Percentiles rank a stretch among this genome's conserved stretches.
Evolutionary conservation across 2,329 filamentous ascomycete genomes (phyloP).

Genomic region (Clonostachys sp.): DNA sequence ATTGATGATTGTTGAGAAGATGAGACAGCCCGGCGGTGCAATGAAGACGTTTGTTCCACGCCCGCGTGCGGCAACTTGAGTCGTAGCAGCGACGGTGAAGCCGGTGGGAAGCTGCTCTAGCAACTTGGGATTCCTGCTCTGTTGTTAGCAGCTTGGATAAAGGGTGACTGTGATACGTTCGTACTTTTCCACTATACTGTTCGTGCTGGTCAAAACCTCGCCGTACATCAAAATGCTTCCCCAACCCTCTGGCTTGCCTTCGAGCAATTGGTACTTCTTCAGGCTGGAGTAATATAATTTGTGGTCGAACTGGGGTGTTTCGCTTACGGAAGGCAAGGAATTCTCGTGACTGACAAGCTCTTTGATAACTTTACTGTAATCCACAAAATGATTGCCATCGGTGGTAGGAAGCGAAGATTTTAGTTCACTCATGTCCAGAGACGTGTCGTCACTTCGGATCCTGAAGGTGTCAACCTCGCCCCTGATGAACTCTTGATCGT

Average conservation of each 20-base stretch:
- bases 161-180: background rate
- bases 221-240: conserved; percentile 79
- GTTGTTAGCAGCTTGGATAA: background rate
- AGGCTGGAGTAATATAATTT: conserved; percentile 72
- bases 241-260: conserved; percentile 52
- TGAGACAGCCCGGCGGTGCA: conserved; percentile 77
- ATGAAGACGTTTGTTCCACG: conserved; percentile 94
- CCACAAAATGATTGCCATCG: conserved; percentile 56
- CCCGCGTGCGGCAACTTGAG: conserved; percentile 82
- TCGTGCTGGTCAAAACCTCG: conserved; percentile 90
- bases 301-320: conserved; percentile 86
- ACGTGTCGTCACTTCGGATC: conserved; percentile 61
- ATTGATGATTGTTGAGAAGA: conserved; percentile 85
- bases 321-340: conserved; percentile 60
- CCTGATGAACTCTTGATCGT: conserved; percentile 67
- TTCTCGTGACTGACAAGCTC: conserved; percentile 68
- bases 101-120: conserved; percentile 74
- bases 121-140: conserved; percentile 66
- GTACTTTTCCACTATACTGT: conserved; percentile 85
- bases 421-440: conserved; percentile 53
- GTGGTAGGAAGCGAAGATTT: conserved; percentile 38
- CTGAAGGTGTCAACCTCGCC: conserved; percentile 81
- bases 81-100: conserved; percentile 84
- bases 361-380: conserved; percentile 73
- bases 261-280: conserved; percentile 53